Conservation (phyloP, 2,329 filamentous ascomycete genomes). For the Fusarium mundagurra region DNA sequence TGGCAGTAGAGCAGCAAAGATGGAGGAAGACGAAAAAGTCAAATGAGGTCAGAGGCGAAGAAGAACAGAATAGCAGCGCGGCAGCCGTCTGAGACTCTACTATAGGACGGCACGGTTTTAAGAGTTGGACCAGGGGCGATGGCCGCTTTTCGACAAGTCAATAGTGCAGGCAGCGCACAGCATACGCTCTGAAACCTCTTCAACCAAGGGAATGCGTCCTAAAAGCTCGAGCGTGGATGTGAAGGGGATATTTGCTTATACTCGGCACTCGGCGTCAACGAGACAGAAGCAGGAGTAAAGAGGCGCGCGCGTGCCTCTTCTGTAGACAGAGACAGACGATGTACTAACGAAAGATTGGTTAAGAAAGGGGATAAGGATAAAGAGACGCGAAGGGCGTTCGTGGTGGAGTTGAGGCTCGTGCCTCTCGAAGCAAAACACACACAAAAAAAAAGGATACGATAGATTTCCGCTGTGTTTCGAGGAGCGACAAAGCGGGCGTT, state of each 20-base stretch:
- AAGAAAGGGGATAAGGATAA: conserved; percentile 26
- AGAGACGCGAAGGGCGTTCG: conserved; percentile 24
- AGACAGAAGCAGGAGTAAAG: conserved; percentile 10
- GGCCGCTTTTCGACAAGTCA: conserved; percentile 35
- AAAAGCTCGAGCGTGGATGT: conserved; percentile 14
- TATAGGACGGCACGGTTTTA: conserved; percentile 35
- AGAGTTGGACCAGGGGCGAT: conserved; percentile 35
- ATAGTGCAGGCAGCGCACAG: conserved; percentile 29
- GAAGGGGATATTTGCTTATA: conserved; percentile 6
- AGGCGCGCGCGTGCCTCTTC: conserved; percentile 20
- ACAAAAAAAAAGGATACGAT: conserved; percentile 13
- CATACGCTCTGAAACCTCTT: conserved; percentile 19
- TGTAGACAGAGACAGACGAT: conserved; percentile 10
- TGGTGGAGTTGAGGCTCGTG: conserved; percentile 40
- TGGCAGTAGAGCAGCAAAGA: conserved; percentile 39
- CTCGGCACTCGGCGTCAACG: conserved; percentile 26
- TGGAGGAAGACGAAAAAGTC: conserved; percentile 45
- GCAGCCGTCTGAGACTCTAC: conserved; percentile 35
- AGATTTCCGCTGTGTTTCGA: conserved; percentile 37
- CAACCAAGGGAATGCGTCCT: conserved; percentile 6
- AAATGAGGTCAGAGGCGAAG: conserved; percentile 55
- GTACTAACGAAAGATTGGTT: conserved; percentile 24
- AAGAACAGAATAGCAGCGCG: conserved; percentile 37
- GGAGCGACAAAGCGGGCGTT: conserved; percentile 40
- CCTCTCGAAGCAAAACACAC: conserved; percentile 23